Evolutionary conservation across 2,329 filamentous ascomycete genomes (phyloP), one percentile per base, ranked within the genome.

Genomic region (Fusarium tupiense): DNA sequence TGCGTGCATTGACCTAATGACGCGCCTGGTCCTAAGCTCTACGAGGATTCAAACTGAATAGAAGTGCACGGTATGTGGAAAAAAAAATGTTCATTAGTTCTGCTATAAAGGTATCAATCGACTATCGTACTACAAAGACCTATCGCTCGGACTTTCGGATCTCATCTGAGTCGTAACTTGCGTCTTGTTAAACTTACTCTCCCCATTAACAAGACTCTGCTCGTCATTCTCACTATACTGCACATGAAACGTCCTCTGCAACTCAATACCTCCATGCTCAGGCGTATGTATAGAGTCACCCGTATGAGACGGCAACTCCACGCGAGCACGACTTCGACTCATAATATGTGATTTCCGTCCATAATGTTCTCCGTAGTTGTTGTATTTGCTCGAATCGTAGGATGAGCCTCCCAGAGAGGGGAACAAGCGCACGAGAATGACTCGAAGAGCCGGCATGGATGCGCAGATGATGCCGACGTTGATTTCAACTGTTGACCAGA

Each of bases 401-500:
- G 76, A 75, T 5, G 76, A 78, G 22, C 76, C 76, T 20, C 76
- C 76, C 6, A 78, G 71, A 19, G 65, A 46, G 87, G 78, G 78
- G 31, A 76, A 77, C 3, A 77, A 12, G 3, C 74, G 73, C 20
- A 79, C 67, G 6, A 83, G 69, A 17, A 83, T 69, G 24, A 80
- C 75, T 5, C 80, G 77, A 2, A 82, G 64, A 8, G 80, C 71
- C 0, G 82, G 82, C 72, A 83, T 74, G 46, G 80, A 82, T 13
- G 80, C 78, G 66, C 82, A 83, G 38, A 83, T 81, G 64, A 83
- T 81, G 6, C 81, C 81, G 14, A 82, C 77, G 64, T 79, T 80
- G 69, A 83, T 78, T 64, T 83, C 82, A n/a, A 83, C 72, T 2
- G 76, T 80, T 10, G 81, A 82, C 82, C 82, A 83, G 53, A 77